phyloP scores from a whole-genome alignment of 768 basidiomycete genomes.

The Podaxis sp. region DNA sequence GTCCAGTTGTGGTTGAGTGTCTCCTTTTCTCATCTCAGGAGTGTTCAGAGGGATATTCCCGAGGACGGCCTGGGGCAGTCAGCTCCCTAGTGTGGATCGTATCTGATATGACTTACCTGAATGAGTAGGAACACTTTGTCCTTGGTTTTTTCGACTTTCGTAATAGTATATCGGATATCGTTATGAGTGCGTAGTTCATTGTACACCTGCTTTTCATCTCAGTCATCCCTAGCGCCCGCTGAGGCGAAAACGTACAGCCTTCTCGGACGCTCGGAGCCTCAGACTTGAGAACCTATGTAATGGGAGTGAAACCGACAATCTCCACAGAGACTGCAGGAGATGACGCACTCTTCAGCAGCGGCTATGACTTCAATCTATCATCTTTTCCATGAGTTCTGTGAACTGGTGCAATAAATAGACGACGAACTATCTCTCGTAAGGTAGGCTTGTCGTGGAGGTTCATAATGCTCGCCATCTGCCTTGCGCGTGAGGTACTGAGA shows the following conservation, averaged over 20 bases:
- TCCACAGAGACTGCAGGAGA: not conserved
- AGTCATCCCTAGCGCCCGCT: not conserved
- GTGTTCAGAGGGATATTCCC: slow-evolving; percentile 68
- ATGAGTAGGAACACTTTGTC: slow-evolving; percentile 84
- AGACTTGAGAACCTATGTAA: slow-evolving; percentile 58
- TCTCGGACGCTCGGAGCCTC: slow-evolving; percentile 76
- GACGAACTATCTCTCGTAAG: slow-evolving; percentile 67
- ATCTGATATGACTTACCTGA: slow-evolving; percentile 47
- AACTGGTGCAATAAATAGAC: not conserved
- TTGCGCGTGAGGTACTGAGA: not conserved
- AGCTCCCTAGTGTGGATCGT: not conserved
- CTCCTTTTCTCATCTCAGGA: slow-evolving; percentile 67
- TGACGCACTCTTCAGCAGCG: slow-evolving; percentile 62
- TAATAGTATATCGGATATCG: slow-evolving; percentile 80
- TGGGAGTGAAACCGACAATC: not conserved
- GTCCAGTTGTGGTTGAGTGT: slow-evolving; percentile 74
- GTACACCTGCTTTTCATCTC: slow-evolving; percentile 20
- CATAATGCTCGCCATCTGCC: slow-evolving; percentile 68
- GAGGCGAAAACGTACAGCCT: slow-evolving; percentile 43
- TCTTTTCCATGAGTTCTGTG: not conserved
- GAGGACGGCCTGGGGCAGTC: slow-evolving; percentile 57
- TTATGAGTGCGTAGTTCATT: slow-evolving; percentile 68
- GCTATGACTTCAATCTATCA: slow-evolving; percentile 65
- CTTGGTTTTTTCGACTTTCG: slow-evolving; percentile 64
- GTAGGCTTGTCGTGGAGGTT: slow-evolving; percentile 53